Evolutionary conservation across 306 rosid genomes (phyloP).

Genomic region (Malus sieversii): DNA sequence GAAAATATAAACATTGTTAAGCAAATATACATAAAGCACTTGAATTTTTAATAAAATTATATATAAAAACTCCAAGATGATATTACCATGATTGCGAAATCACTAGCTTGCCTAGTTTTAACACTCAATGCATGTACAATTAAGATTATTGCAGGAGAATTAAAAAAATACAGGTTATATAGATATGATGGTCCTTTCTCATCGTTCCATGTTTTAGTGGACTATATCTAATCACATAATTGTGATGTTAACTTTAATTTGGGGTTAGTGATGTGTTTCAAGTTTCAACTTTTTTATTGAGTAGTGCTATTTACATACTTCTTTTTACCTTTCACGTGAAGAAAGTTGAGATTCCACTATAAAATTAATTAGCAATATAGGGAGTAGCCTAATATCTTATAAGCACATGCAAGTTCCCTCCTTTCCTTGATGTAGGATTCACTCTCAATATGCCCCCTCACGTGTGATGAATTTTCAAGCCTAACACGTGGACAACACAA

Average conservation of each 20-base stretch:
- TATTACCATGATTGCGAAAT: neutral
- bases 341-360: too few relatives aligned
- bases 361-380: too few relatives aligned
- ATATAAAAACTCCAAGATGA: neutral
- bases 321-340: too few relatives aligned
- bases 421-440: too few relatives aligned
- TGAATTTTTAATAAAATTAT: neutral
- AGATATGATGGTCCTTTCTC: neutral
- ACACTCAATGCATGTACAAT: neutral
- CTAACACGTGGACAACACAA: too few relatives aligned
- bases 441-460: too few relatives aligned
- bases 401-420: too few relatives aligned
- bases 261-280: constrained; percentile 26
- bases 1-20: too few relatives aligned
- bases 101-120: neutral
- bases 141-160: too few relatives aligned
- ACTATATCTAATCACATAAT: constrained; percentile 21
- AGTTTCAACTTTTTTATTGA: constrained; percentile 8
- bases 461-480: too few relatives aligned
- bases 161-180: neutral
- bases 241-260: constrained; percentile 27
- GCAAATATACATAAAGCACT: neutral
- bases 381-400: too few relatives aligned
- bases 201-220: constrained; percentile 5
- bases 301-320: too few relatives aligned